Base-by-base conservation (phyloP, 2,329 filamentous ascomycete genomes). In the Phialophora expanda region DNA sequence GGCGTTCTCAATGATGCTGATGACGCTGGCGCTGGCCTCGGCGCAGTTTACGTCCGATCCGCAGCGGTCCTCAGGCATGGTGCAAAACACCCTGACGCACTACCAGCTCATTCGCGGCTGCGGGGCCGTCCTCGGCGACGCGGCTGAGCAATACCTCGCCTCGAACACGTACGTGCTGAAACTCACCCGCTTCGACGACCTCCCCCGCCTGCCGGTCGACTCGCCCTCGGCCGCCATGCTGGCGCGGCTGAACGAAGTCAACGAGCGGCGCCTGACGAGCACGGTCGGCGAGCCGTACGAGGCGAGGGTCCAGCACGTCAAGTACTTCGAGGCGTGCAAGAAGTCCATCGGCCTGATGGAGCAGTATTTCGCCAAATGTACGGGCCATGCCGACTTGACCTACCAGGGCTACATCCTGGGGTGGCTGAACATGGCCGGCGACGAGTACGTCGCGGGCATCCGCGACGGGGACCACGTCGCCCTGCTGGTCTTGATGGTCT, bases 401-500 rank as follows among this genome's bases (percentile, higher is more conserved):
- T 61, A 62, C 28, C 63, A 53, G 22, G 68, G 68, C 8, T 67
- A 70, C 58, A 54, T 63, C 17, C 55, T 71, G 28, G 61, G 62
- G n/a, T 65, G 62, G 64, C 57, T 71, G 32, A 68, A 69, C 30
- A 56, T 71, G 50, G 68, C 68, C 6, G 69, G 69, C 7, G 68
- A 69, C 9, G 62, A 70, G 34, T 69, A 69, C 53, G 62, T 70
- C 34, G 48, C 55, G 14, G 66, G 66, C 17, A 48, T 70, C 44
- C 66, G 60, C 34, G 66, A 58, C 1, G 55, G 53, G 14, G 69
- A 71, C 24, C 58, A 46, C 24, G 58, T 63, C n/a, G 62, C 70
- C 6, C 59, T 71, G 28, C 50, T 70, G 14, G 62, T 69, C 17
- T 41, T 71, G 50, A 69, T 71, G 65, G 66, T 63, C 48, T 71